These are phyloP conservation scores for Isabelozyma gotoi DNA, from an alignment of 805 yeast genomes.

Conservation along the genomic window DNA sequence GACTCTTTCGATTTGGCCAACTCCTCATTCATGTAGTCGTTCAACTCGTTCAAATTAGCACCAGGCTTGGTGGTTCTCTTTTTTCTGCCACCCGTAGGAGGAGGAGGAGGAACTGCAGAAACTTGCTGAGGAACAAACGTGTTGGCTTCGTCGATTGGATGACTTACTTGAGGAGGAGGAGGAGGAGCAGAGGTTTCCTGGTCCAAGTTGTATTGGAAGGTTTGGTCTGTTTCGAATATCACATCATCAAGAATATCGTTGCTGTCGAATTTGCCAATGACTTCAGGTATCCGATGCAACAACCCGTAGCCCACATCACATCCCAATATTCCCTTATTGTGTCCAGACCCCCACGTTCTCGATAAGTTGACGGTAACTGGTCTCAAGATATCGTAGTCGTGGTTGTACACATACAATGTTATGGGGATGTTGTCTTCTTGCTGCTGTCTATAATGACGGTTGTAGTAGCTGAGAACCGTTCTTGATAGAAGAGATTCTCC, in stretches of 20 bases:
- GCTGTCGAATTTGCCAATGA: constrained; percentile 49
- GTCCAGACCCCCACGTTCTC: constrained; percentile 64
- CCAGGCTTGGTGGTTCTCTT: constrained; percentile 21
- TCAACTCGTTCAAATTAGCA: constrained; percentile 24
- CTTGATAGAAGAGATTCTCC: constrained; percentile 79
- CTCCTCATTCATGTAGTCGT: constrained; percentile 44
- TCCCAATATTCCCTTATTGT: constrained; percentile 77
- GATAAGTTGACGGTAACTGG: constrained; percentile 74
- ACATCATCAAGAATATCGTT: constrained; percentile 31
- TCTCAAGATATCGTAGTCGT: constrained; percentile 79
- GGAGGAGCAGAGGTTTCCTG: neutral
- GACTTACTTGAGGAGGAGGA: constrained; percentile 7
- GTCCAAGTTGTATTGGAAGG: constrained; percentile 3
- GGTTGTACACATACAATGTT: constrained; percentile 70
- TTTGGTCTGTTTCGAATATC: constrained; percentile 27
- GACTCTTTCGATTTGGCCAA: constrained; percentile 37
- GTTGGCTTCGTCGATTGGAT: neutral
- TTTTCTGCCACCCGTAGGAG: constrained; percentile 24
- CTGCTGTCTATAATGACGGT: constrained; percentile 40
- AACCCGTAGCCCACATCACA: constrained; percentile 95
- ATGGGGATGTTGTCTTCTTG: constrained; percentile 38
- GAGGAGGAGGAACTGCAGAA: constrained; percentile 17
- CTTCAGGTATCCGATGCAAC: constrained; percentile 81
- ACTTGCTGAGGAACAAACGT: constrained; percentile 4
- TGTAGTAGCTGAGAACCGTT: constrained; percentile 57